Conservation (phyloP, 805 yeast genomes). For the Candida boleticola region DNA sequence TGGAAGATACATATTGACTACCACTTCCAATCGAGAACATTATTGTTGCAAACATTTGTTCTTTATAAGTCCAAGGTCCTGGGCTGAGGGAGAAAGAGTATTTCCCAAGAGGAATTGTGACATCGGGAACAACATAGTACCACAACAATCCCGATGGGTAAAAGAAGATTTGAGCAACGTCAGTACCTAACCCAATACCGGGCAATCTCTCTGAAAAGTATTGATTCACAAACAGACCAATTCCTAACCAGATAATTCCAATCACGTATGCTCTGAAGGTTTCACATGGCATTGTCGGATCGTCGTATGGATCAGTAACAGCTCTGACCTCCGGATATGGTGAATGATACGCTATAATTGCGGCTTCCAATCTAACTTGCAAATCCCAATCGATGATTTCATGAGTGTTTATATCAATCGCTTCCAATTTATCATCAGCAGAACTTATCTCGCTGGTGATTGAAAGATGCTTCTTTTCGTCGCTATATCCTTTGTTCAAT, state of each 20-base stretch:
- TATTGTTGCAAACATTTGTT: slow-evolving; percentile 61
- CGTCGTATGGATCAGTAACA: slow-evolving; percentile 53
- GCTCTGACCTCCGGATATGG: slow-evolving; percentile 64
- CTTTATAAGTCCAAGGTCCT: slow-evolving; percentile 64
- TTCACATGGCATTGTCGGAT: slow-evolving; percentile 41
- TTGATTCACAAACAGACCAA: slow-evolving; percentile 51
- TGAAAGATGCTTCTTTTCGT: no score
- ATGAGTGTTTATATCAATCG: slow-evolving; percentile 10
- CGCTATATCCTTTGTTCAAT: no score
- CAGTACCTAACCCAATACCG: slow-evolving; percentile 33
- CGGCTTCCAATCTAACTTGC: slow-evolving; percentile 36
- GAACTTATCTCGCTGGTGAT: neutral
- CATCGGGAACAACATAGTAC: slow-evolving; percentile 30
- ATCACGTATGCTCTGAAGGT: slow-evolving; percentile 52
- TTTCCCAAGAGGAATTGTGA: slow-evolving; percentile 14
- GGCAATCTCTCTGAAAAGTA: slow-evolving; percentile 53
- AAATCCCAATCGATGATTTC: slow-evolving; percentile 19
- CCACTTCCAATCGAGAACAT: slow-evolving; percentile 32
- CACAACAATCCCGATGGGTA: slow-evolving; percentile 38
- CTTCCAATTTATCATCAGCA: neutral
- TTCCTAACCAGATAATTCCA: slow-evolving; percentile 45
- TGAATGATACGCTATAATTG: slow-evolving; percentile 35
- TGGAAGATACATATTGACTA: slow-evolving; percentile 25
- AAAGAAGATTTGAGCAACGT: slow-evolving; percentile 40
- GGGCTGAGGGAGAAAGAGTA: slow-evolving; percentile 45